Evolutionary conservation across 2,329 filamentous ascomycete species (phyloP).

Genomic region (Cryphonectria carpinicola): DNA sequence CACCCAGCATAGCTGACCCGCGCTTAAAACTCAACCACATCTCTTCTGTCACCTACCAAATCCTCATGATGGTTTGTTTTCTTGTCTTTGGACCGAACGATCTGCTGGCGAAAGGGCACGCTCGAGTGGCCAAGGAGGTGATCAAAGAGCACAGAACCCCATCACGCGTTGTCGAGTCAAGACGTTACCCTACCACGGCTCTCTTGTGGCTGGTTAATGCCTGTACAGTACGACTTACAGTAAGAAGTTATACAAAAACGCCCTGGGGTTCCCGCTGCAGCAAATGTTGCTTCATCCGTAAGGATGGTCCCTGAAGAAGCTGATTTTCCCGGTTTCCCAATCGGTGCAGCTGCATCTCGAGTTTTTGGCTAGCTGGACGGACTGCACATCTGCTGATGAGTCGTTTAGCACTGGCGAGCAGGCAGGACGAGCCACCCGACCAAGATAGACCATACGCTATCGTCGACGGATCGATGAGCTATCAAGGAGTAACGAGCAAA

Average conservation of each 20-base stretch:
- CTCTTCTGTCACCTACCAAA: not conserved
- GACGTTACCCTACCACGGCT: conserved; percentile 6
- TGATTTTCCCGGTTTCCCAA: conserved; percentile 21
- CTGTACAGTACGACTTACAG: conserved; percentile 16
- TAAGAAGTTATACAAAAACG: conserved; percentile 2
- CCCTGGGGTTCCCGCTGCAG: conserved; percentile 1
- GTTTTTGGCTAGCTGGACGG: conserved; percentile 25
- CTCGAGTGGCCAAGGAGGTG: not conserved
- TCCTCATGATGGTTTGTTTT: not conserved
- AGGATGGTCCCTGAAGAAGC: conserved; percentile 26
- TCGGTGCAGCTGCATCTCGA: conserved; percentile 27
- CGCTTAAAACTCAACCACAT: not conserved
- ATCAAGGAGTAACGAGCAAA: not conserved
- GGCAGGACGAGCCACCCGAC: conserved; percentile 6
- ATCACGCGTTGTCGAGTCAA: conserved; percentile 7
- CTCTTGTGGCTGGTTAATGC: not conserved
- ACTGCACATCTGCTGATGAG: conserved; percentile 24
- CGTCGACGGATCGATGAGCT: not conserved
- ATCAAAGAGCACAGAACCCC: not conserved
- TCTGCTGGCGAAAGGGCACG: not conserved
- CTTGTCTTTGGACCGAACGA: not conserved
- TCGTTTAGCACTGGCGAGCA: conserved; percentile 13
- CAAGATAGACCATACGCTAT: conserved; percentile 7
- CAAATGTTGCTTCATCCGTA: conserved; percentile 13
- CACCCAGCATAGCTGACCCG: not conserved